Evolutionary conservation across 164 flowering plant species (phyloP).

Genomic region (Hamamelis virginiana): DNA sequence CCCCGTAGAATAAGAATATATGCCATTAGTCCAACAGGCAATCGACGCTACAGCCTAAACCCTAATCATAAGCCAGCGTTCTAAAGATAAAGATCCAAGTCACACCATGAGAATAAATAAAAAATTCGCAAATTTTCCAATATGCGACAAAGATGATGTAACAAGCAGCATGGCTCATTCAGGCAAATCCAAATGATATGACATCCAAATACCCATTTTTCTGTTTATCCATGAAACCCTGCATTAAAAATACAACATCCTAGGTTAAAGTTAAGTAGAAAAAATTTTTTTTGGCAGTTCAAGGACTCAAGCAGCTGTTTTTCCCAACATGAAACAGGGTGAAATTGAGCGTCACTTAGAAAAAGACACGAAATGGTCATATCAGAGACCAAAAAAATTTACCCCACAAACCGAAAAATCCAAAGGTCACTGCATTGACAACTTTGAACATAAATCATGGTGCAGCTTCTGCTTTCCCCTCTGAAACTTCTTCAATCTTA

Average conservation of each 20-base stretch:
- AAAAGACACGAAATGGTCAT: constrained; percentile 3
- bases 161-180: not conserved
- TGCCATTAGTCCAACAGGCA: no score
- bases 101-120: no score
- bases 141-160: no score
- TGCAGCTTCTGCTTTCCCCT: constrained; percentile 32
- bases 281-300: not conserved
- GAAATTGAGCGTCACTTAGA: not conserved
- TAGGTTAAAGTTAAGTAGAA: constrained; percentile 3
- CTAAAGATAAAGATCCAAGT: no score
- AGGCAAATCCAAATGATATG: not conserved
- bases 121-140: no score
- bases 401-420: not conserved
- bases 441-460: constrained; percentile 12
- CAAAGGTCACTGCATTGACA: not conserved
- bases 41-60: no score
- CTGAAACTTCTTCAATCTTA: constrained; percentile 17
- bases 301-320: not conserved
- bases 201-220: not conserved
- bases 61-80: no score
- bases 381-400: not conserved
- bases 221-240: not conserved
- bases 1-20: no score
- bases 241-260: constrained; percentile 7
- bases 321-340: not conserved